These are phyloP conservation scores for Tolypocladium endophyticum DNA, from an alignment of 2,329 filamentous ascomycete species.

Conservation along the genomic window DNA sequence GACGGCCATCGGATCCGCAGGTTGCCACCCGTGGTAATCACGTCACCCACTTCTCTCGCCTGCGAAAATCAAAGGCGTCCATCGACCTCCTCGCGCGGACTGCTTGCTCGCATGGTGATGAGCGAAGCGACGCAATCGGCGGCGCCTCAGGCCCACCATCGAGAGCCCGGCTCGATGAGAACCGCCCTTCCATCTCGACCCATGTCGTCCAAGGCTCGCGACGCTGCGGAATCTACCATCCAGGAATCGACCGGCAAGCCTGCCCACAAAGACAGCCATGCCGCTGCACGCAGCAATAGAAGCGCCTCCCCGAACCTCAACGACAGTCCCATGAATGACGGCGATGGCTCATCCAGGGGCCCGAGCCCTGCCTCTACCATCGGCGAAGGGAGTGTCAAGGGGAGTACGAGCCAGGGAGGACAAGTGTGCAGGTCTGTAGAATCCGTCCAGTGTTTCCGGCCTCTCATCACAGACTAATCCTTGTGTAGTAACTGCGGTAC, in stretches of 20 bases:
- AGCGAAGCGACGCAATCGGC: conserved; percentile 16
- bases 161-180: conserved; percentile 18
- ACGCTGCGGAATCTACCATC: conserved; percentile 4
- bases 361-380: conserved; percentile 16
- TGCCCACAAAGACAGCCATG: conserved; percentile 11
- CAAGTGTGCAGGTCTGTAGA: conserved; percentile 60
- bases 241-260: conserved; percentile 13
- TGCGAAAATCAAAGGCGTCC: neutral
- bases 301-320: conserved; percentile 16
- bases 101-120: conserved; percentile 14
- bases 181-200: conserved; percentile 28
- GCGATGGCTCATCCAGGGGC: conserved; percentile 12
- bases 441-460: neutral
- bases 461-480: neutral
- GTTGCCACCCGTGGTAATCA: neutral
- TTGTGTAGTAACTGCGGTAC: conserved; percentile 78
- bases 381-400: conserved; percentile 7
- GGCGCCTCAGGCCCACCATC: conserved; percentile 16
- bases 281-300: conserved; percentile 9
- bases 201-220: conserved; percentile 20
- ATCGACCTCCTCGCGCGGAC: neutral
- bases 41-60: neutral
- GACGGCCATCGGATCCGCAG: neutral
- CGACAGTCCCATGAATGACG: conserved; percentile 13
- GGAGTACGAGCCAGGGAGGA: conserved; percentile 33